phyloP scores from a whole-genome alignment of 1,284 basidiomycete genomes.

The Lentinula novae-zelandiae region DNA sequence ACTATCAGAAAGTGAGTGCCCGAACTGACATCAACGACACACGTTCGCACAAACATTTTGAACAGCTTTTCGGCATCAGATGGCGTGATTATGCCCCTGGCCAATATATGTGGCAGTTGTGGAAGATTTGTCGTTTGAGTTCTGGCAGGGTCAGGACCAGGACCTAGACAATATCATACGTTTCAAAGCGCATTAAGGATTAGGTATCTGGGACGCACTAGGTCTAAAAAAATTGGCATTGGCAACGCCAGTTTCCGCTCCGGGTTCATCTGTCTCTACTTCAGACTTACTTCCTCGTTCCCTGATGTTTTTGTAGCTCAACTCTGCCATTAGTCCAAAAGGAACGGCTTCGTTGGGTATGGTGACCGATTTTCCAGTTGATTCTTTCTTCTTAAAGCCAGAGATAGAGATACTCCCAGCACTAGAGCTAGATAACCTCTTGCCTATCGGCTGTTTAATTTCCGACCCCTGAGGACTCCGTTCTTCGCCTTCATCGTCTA shows the following conservation, averaged over 20 bases:
- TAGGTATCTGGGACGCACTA: constrained; percentile 36
- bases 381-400: constrained; percentile 27
- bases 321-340: constrained; percentile 65
- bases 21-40: constrained; percentile 2
- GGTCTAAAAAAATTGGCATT: constrained; percentile 61
- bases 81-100: constrained; percentile 63
- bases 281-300: constrained; percentile 41
- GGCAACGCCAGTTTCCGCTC: constrained; percentile 56
- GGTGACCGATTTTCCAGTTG: constrained; percentile 44
- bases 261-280: constrained; percentile 29
- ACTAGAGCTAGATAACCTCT: constrained; percentile 32
- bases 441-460: constrained; percentile 24
- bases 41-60: constrained; percentile 53
- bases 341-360: constrained; percentile 61
- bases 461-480: constrained; percentile 8
- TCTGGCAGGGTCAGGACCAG: constrained; percentile 37
- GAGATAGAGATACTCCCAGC: constrained; percentile 26
- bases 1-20: constrained; percentile 31
- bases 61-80: constrained; percentile 77
- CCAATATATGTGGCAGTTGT: constrained; percentile 66
- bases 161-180: constrained; percentile 30
- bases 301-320: constrained; percentile 47
- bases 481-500: constrained; percentile 28
- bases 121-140: constrained; percentile 31
- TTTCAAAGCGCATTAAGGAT: neutral